These are phyloP conservation scores for Alternaria sp. DNA, from an alignment of 2,329 filamentous ascomycete species.

Conservation along the genomic window DNA sequence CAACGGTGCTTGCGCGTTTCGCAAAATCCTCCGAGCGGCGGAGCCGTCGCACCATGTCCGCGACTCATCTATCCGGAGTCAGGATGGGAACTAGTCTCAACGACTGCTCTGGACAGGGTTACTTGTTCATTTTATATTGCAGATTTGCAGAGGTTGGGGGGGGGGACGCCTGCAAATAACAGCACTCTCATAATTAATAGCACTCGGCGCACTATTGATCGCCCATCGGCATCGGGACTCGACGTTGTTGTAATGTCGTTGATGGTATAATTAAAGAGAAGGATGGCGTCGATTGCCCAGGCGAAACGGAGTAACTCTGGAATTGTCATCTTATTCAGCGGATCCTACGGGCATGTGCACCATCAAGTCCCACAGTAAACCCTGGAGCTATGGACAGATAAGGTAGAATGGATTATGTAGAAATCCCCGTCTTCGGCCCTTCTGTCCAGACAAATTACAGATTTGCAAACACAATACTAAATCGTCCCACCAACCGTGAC, in stretches of 20 bases:
- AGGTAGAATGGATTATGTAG: neutral
- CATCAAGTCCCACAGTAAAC: constrained; percentile 2
- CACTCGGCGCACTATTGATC: neutral
- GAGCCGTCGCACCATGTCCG: constrained; percentile 24
- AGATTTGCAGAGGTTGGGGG: neutral
- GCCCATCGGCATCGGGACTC: neutral
- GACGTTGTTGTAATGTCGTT: neutral
- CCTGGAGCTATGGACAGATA: constrained; percentile 11
- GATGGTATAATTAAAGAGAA: constrained; percentile 16
- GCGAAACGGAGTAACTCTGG: constrained; percentile 4
- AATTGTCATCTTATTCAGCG: constrained; percentile 7
- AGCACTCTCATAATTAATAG: neutral
- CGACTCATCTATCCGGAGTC: constrained; percentile 17
- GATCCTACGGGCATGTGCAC: constrained; percentile 8
- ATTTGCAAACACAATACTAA: constrained; percentile 6
- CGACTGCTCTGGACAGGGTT: neutral
- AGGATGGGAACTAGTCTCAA: neutral
- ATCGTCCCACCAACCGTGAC: constrained; percentile 12
- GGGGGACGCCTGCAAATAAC: constrained; percentile 3
- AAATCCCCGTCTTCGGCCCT: constrained; percentile 9
- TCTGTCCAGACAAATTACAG: constrained; percentile 5
- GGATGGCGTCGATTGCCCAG: constrained; percentile 5
- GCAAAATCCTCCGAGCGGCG: constrained; percentile 22
- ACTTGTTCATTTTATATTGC: neutral
- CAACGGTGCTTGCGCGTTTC: constrained; percentile 19